Base-by-base conservation (phyloP, 2,329 filamentous ascomycete genomes). In the Phyllosticta capitalensis region DNA sequence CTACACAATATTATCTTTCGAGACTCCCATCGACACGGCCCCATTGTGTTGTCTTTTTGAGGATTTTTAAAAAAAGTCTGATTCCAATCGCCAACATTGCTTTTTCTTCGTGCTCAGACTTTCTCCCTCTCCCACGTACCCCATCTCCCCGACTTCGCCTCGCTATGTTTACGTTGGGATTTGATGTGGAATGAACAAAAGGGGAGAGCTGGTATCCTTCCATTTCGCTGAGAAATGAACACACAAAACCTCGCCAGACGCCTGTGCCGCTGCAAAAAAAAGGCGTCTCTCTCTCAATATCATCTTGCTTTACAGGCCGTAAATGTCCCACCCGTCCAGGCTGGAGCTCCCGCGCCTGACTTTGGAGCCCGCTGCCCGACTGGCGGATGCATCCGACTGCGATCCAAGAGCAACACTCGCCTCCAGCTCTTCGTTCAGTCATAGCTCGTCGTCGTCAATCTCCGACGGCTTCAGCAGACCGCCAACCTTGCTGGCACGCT, bases 381-480 rank as follows among this genome's bases (percentile, higher is more conserved):
- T 49, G 17, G 22, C 28, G 17, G 53, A 28, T 52, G 61, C 64
- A 54, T 73, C 72, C 63, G 68, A 74, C 58, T 71, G 70, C 54
- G 71, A 73, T 62, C 72, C 71, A 62, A 68, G 71, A 49, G 73
- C 70, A 65, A 64, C 67, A 61, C 63, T 63, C 55, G 68, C 66
- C 33, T 67, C 67, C 62, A 75, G 69, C 63, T 75, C 75, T 68
- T 75, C 69, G 66, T 72, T 65, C 52, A 92, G 89, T 96, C 91
- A 96, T 75, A 92, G 81, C 76, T 92, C 88, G 69, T 81, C 76
- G 62, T 88, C 85, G 56, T 91, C 92, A 71, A 99, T 83, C 73
- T 99, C 94, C n/a, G 91, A 94, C 55, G 94, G 95, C 80, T 99
- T 97, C 69, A 99, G 80, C 63, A 99, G 81, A 69, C 95, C 94